Percentiles rank a stretch among this genome's conserved stretches.
phyloP scores from a whole-genome alignment of 805 yeast species.

The Metschnikowia amazonensis region DNA sequence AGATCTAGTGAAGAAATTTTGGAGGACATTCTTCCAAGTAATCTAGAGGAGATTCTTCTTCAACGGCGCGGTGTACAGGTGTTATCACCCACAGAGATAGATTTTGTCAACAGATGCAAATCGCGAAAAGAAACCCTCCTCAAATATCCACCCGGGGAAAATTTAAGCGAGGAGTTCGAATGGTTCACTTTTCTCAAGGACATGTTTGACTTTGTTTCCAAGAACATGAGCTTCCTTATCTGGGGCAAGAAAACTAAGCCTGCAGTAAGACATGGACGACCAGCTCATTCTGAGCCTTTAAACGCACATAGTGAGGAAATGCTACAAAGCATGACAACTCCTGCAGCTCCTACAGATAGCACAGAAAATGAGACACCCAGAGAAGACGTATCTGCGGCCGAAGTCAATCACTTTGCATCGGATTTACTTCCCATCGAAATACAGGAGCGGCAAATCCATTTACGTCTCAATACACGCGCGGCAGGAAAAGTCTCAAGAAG shows the following conservation, averaged over 20 bases:
- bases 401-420: conserved; percentile 27
- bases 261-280: conserved; percentile 6
- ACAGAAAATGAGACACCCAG: neutral
- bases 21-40: conserved; percentile 69
- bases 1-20: conserved; percentile 63
- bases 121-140: conserved; percentile 63
- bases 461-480: conserved; percentile 32
- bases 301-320: conserved; percentile 19
- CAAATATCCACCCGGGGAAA: conserved; percentile 44
- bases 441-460: conserved; percentile 40
- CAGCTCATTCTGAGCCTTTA: neutral
- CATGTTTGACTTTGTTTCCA: conserved; percentile 70
- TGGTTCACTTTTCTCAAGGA: conserved; percentile 84
- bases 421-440: conserved; percentile 42
- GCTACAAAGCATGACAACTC: conserved; percentile 6
- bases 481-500: conserved; percentile 43
- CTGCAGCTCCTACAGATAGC: neutral
- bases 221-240: conserved; percentile 65
- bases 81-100: conserved; percentile 73
- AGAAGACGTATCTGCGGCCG: conserved; percentile 15
- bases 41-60: conserved; percentile 48
- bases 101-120: conserved; percentile 71
- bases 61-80: conserved; percentile 35
- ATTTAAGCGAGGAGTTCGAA: conserved; percentile 67
- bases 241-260: conserved; percentile 56